Conservation (phyloP, 2,329 filamentous ascomycete species). For the Sporothrix brunneoviolacea region DNA sequence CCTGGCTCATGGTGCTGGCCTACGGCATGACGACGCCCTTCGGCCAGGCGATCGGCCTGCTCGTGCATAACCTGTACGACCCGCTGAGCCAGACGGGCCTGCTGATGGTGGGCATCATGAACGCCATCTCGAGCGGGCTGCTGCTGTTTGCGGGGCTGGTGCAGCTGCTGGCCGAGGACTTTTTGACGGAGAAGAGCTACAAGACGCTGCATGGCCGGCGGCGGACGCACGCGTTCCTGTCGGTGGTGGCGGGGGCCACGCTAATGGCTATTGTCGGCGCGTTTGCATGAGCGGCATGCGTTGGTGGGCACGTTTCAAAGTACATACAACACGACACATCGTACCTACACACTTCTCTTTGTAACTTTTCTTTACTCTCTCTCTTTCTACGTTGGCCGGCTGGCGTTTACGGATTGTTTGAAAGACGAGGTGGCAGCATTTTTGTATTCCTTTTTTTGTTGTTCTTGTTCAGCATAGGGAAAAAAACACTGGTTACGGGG, state of each 20-base stretch:
- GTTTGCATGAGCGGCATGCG: conserved; percentile 53
- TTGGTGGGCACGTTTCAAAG: no score
- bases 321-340: no score
- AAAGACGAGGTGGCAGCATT: no score
- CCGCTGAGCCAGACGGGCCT: conserved; percentile 69
- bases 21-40: conserved; percentile 74
- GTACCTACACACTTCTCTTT: no score
- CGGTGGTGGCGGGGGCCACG: conserved; percentile 57
- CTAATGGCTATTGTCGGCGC: conserved; percentile 68
- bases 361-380: no score
- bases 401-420: no score
- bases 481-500: no score
- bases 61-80: conserved; percentile 73
- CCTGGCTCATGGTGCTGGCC: conserved; percentile 75
- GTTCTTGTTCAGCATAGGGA: no score
- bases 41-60: conserved; percentile 74
- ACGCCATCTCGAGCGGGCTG: conserved; percentile 74
- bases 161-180: conserved; percentile 79
- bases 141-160: conserved; percentile 78
- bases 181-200: conserved; percentile 70
- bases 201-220: conserved; percentile 54
- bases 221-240: conserved; percentile 54
- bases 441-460: not conserved
- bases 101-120: conserved; percentile 80
- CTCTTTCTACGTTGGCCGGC: no score